phyloP scores from a whole-genome alignment of 1,139 yeast species.

The Saccharomyces hybrid region DNA sequence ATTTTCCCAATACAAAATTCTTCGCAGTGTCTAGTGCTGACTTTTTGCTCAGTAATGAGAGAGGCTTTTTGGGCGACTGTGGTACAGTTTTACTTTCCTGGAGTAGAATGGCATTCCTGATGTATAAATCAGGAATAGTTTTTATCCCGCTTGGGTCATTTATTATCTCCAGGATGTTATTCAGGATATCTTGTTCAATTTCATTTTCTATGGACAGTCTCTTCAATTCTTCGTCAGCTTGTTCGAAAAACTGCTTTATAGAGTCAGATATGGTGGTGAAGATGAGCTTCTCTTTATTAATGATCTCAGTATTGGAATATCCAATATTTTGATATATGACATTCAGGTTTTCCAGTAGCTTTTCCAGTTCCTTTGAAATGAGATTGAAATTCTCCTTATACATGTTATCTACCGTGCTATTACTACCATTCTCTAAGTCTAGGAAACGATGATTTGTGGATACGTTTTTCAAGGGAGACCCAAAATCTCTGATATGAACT shows the following conservation, averaged over 20 bases:
- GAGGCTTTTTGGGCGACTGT: conserved; percentile 29
- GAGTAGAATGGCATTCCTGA: conserved; percentile 32
- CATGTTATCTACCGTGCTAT: conserved; percentile 8
- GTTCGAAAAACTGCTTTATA: conserved; percentile 32
- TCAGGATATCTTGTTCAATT: conserved; percentile 28
- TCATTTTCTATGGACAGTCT: conserved; percentile 27
- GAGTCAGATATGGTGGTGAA: conserved; percentile 33
- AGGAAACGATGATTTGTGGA: not conserved
- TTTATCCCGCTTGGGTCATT: conserved; percentile 33
- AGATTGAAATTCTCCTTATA: conserved; percentile 30
- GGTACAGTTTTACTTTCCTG: conserved; percentile 27
- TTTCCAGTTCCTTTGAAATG: conserved; percentile 32
- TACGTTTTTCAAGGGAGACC: conserved; percentile 16
- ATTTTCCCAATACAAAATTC: conserved; percentile 27
- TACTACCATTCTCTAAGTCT: not conserved
- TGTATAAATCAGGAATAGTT: conserved; percentile 36
- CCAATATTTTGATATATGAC: conserved; percentile 36
- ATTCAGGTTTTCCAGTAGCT: conserved; percentile 30
- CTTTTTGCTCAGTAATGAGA: conserved; percentile 31
- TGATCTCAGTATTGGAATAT: conserved; percentile 33
- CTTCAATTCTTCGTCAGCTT: conserved; percentile 32
- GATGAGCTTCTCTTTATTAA: conserved; percentile 32
- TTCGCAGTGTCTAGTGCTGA: conserved; percentile 30
- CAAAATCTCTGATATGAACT: conserved; percentile 18
- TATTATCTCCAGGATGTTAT: conserved; percentile 28